Conservation (phyloP, 805 yeast species). For the Yamadazyma paraphyllophila region DNA sequence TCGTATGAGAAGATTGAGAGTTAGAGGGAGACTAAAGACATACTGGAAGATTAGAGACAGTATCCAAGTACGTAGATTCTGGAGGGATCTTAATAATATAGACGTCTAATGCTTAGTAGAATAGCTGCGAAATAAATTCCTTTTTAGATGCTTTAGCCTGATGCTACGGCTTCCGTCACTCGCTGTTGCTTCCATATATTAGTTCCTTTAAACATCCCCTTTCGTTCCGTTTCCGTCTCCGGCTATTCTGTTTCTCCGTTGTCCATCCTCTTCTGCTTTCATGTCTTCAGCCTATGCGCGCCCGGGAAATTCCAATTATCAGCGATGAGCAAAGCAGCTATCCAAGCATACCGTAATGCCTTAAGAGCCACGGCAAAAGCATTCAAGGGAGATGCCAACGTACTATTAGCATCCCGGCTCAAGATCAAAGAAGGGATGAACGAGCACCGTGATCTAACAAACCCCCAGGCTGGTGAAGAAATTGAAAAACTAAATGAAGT, state of each 20-base stretch:
- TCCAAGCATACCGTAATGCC: conserved; percentile 62
- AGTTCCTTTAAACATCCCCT: too few relatives aligned
- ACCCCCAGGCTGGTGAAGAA: conserved; percentile 35
- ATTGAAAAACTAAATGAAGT: conserved; percentile 63
- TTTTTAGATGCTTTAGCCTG: too few relatives aligned
- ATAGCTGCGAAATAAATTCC: too few relatives aligned
- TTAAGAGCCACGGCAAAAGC: conserved; percentile 65
- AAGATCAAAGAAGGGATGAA: conserved; percentile 57
- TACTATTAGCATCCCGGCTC: conserved; percentile 57
- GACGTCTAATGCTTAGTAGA: too few relatives aligned
- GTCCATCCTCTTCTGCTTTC: not conserved
- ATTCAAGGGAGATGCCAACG: conserved; percentile 48
- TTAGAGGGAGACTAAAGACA: not conserved
- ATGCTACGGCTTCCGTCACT: too few relatives aligned
- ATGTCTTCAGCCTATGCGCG: not conserved
- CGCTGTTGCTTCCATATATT: too few relatives aligned
- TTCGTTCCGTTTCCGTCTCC: too few relatives aligned
- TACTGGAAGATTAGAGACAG: not conserved
- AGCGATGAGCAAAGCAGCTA: conserved; percentile 20
- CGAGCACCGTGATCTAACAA: conserved; percentile 22
- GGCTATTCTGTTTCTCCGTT: not conserved
- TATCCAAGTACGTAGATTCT: too few relatives aligned
- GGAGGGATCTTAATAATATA: too few relatives aligned
- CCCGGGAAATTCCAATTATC: not conserved
- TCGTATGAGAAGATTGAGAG: conserved; percentile 39